Evolutionary conservation across 805 yeast species (phyloP), one percentile per base, ranked within the genome.

Genomic region (Tanozyma kutaoensis): DNA sequence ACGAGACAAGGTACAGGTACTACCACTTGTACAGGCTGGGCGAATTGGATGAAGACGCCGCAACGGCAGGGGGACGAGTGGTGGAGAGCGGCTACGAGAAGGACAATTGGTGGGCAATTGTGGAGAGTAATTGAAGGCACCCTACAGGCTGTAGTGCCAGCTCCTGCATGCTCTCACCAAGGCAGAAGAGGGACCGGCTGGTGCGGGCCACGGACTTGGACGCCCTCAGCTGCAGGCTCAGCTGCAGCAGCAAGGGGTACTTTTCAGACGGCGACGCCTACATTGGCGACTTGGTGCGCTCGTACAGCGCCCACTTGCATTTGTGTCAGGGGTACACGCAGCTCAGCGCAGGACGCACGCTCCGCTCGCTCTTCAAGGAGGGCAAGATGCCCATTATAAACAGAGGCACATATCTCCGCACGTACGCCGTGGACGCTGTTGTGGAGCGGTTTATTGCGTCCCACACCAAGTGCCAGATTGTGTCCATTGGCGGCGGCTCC

Each of bases 11-110:
- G 38, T 76, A 78, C 54, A 66, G 98, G 40, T 91, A 75, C 44
- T 91, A 91, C 43, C 98, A 91, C 48, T 52, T 91, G 25, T 91
- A 91, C 48, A 67, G 64, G 30, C 53, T 78, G 34, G 96, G 95
- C 1, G 98, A 91, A 46, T 58, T 91, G 24, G 76, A 66, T 25
- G 69, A 66, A 4, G 82, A 88, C 42, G 79, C 80, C 15, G 43
- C 39, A 13, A 43, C 44, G 15, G 95, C 95, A 0, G 94, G 94
- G 2, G 86, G 76, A 1, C 38, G 29, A 4, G 60, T 86, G 1
- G 61, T 78, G 0, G 71, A 66, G 15, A 56, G 67, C 23, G 98
- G 98, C 1, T 91, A 88, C 45, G 97, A 91, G 47, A 71, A 68
- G 44, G 98, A 88, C 46, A 88, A 88, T 43, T 91, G 97, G 97